Percentiles rank a stretch among this genome's conserved stretches.
phyloP scores from a whole-genome alignment of 148 eudicot species.

The Chenopodium quinoa region DNA sequence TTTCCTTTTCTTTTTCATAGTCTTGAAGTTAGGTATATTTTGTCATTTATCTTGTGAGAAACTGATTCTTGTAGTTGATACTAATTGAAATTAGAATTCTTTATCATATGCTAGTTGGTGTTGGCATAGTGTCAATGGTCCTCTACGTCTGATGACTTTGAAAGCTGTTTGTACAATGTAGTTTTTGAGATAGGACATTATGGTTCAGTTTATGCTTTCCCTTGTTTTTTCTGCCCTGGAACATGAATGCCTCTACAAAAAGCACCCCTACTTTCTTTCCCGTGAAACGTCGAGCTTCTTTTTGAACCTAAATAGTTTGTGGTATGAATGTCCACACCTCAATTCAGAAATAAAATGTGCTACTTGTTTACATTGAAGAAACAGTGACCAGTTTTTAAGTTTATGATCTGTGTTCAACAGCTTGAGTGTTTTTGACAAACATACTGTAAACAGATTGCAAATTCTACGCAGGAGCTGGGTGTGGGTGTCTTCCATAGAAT shows the following conservation, averaged over 20 bases:
- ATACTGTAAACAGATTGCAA: background rate
- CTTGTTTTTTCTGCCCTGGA: background rate
- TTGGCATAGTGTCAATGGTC: conserved; percentile 1
- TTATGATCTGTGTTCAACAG: background rate
- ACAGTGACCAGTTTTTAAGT: background rate
- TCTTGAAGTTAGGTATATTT: background rate
- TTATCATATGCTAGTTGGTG: background rate
- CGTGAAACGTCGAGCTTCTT: background rate
- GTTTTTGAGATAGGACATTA: background rate
- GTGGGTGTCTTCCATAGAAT: background rate
- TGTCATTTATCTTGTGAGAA: background rate
- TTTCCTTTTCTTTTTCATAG: background rate
- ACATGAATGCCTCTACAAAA: background rate
- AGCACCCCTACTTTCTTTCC: background rate
- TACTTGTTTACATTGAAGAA: background rate
- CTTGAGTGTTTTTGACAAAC: background rate
- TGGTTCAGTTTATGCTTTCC: background rate
- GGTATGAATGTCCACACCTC: background rate
- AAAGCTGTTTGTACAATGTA: background rate
- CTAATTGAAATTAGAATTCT: background rate
- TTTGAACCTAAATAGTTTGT: background rate
- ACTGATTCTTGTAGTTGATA: conserved; percentile 1
- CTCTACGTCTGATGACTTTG: background rate
- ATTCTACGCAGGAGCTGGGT: too few species aligned
- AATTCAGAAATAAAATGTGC: background rate